Percentiles rank a stretch among this genome's conserved stretches.
phyloP scores from a whole-genome alignment of 192 early-diverging fungal species.

The Neocallimastix lanati region DNA sequence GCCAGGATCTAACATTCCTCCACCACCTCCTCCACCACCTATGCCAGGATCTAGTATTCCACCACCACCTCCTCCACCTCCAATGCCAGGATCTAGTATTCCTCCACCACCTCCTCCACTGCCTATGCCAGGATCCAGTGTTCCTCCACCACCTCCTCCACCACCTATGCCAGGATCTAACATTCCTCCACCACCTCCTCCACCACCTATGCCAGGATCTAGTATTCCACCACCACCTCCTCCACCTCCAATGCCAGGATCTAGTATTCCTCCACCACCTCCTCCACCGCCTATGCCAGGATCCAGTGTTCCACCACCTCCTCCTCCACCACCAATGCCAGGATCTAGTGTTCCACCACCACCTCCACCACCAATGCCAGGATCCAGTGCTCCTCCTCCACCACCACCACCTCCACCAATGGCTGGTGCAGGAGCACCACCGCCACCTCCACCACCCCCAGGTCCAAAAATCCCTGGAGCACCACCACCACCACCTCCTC shows the following conservation, averaged over 20 bases:
- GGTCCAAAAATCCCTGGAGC: constrained; percentile 8
- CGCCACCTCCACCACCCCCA: constrained; percentile 10
- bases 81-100: neutral
- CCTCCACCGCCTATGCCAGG: constrained; percentile 20
- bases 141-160: no score
- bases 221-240: neutral
- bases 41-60: no score
- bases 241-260: neutral
- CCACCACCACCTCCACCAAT: constrained; percentile 12
- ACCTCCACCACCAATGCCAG: constrained; percentile 6
- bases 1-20: constrained; percentile 7
- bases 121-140: neutral
- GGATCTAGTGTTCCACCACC: constrained; percentile 7
- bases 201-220: constrained; percentile 11
- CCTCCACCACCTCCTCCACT: constrained; percentile 13
- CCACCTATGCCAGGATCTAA: neutral
- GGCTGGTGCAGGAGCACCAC: constrained; percentile 6
- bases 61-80: constrained; percentile 13
- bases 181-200: constrained; percentile 8
- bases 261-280: neutral
- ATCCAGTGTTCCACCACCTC: constrained; percentile 1
- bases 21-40: neutral
- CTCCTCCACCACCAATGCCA: constrained; percentile 10
- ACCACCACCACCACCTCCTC: constrained; percentile 7
- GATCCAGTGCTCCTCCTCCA: constrained; percentile 11